These are phyloP conservation scores for Pythium apleroticum DNA, from an alignment of 352 stramenopile species.

Conservation along the genomic window DNA sequence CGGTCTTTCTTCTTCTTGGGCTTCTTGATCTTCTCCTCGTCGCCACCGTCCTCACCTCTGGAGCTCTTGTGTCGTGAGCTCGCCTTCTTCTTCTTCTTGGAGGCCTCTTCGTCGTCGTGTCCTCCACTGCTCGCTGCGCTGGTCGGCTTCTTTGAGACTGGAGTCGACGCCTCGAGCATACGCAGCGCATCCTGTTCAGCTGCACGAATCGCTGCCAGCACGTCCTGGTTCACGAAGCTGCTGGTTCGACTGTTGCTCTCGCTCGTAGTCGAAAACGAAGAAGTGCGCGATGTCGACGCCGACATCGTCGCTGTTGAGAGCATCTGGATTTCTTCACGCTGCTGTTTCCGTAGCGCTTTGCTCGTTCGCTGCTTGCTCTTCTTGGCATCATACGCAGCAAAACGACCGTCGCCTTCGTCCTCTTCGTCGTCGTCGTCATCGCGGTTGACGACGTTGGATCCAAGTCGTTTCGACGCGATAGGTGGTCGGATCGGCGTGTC, in stretches of 20 bases:
- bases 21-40: slow-evolving; percentile 7
- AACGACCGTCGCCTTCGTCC: slow-evolving; percentile 34
- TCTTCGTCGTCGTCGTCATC: slow-evolving; percentile 33
- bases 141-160: background rate
- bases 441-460: background rate
- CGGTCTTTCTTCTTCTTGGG: slow-evolving; percentile 28
- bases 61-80: slow-evolving; percentile 1
- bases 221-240: slow-evolving; percentile 34
- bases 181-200: slow-evolving; percentile 63
- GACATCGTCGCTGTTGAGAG: slow-evolving; percentile 19
- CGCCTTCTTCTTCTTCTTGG: slow-evolving; percentile 19
- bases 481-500: slow-evolving; percentile 25
- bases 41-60: background rate
- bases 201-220: slow-evolving; percentile 69
- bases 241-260: background rate
- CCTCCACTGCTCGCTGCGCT: background rate
- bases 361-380: slow-evolving; percentile 30
- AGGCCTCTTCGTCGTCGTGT: background rate
- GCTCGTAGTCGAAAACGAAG: slow-evolving; percentile 19
- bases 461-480: background rate
- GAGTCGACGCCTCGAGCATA: slow-evolving; percentile 42
- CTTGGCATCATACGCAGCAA: slow-evolving; percentile 45
- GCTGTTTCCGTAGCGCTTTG: slow-evolving; percentile 36
- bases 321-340: slow-evolving; percentile 44
- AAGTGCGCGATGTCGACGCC: slow-evolving; percentile 13